Evolutionary conservation across 2,329 filamentous ascomycete genomes (phyloP), one percentile per base, ranked within the genome.

Genomic region (Curvularia spicifera): DNA sequence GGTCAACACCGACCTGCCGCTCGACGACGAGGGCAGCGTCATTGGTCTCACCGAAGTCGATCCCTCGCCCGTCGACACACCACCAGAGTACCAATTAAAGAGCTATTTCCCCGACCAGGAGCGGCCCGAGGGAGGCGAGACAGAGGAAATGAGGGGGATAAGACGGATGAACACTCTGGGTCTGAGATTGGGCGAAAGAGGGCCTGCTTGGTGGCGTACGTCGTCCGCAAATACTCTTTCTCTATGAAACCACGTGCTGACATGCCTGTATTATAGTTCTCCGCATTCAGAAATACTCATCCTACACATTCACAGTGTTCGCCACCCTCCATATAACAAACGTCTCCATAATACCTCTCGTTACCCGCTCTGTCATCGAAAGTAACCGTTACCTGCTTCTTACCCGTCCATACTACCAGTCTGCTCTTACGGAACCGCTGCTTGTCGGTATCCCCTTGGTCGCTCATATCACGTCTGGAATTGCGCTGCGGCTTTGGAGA

Each of bases 381-480:
- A 90, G 90, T 59, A 93, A 97, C 74, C 88, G 87, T 49, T 96
- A 93, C 77, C 87, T 98, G 48, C 89, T 98, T 64, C 91, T 97
- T 76, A 93, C 93, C 28, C 87, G 94, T 60, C 93, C 96, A 48
- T 88, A 95, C 76, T 98, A 98, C 81, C 94, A 97, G 77, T 93
- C 91, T 22, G 56, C 69, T 1, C 84, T 89, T 1, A 80, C 91
- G 15, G 93, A 97, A 73, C 91, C 92, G 3, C 79, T 96, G 20
- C 83, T 98, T 60, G 86, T 98, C 59, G 87, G 84, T 43, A 76
- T 92, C 1, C 93, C 94, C 2, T 81, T 96, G 22, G 75, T 88
- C 57, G 85, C 88, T 2, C 94, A 98, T 75, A 82, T 97, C 43
- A 82, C 85, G 13, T 90, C 91, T 0, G 93, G 94, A 35, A 73